Evolutionary conservation across 768 basidiomycete species (phyloP), one percentile per base, ranked within the genome.

Genomic region (Candolleomyces efflorescens): DNA sequence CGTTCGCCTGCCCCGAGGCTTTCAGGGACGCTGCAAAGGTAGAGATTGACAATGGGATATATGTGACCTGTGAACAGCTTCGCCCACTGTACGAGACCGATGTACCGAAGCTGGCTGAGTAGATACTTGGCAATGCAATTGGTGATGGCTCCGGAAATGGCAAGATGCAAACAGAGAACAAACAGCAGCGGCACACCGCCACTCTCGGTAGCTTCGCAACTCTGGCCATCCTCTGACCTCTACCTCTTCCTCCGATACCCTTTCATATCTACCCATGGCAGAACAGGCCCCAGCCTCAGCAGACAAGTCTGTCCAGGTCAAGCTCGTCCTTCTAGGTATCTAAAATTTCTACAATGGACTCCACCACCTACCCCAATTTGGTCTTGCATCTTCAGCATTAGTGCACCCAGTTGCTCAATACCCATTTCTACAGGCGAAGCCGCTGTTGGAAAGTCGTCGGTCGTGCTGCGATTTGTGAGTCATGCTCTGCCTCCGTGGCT

Each of bases 401-500:
- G 20, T 54, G 52, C 50, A 55, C 26, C 18, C 49, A 39, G 32
- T 49, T 32, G 58, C 55, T 47, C 39, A 27, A 20, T 52, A 53
- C 55, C 48, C 59, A 53, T 53, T 56, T 59, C 22, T 36, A 45
- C 65, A 98, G 95, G 96, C 65, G 96, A 99, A 79, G 95, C 96
- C 59, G 96, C 96, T 54, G 96, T 99, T 46, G 96, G 96, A 60
- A 99, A 99, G 81, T 97, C 95, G 10, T 97, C 94, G n/a, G 87
- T 99, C 54, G 96, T 98, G 47, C 83, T 98, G 59, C 87, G 96
- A 72, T 99, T 99, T 73, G 94, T 97, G 71, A 64, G 90, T 62
- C 37, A 46, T 53, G 48, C 17, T 77, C 43, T 32, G 32, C 32
- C 32, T 32, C 32, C 32, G 32, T 32, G 32, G 32, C 23, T 49